phyloP scores from a whole-genome alignment of 805 yeast genomes.

The Clavispora carvajalis region DNA sequence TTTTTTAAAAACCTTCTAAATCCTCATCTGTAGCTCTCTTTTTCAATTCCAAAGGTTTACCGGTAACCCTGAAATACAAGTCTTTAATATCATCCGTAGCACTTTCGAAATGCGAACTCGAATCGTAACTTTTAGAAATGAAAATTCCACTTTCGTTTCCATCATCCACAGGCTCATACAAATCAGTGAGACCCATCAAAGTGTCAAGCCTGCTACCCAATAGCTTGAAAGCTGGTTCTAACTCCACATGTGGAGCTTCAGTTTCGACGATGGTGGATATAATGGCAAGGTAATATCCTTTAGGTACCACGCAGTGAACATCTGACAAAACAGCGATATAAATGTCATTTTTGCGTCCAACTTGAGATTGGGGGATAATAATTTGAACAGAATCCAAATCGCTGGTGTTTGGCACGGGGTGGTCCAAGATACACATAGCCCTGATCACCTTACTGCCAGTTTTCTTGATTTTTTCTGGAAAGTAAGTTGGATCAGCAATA shows the following conservation, averaged over 20 bases:
- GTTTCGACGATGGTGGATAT: conserved; percentile 94
- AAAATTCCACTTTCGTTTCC: conserved; percentile 76
- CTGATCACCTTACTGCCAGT: conserved; percentile 74
- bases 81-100: conserved; percentile 97
- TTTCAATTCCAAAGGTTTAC: conserved; percentile 84
- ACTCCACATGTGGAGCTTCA: conserved; percentile 82
- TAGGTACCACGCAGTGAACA: conserved; percentile 84
- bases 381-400: conserved; percentile 88
- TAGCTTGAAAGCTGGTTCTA: conserved; percentile 89
- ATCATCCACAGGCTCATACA: conserved; percentile 81
- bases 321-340: conserved; percentile 87
- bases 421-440: conserved; percentile 85
- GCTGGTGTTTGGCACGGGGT: conserved; percentile 77
- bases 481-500: conserved; percentile 96
- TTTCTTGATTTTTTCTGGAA: conserved; percentile 74
- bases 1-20: background rate
- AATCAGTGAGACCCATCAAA: conserved; percentile 89
- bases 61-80: conserved; percentile 84
- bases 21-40: conserved; percentile 57
- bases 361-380: conserved; percentile 94
- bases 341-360: conserved; percentile 87
- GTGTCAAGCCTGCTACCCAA: conserved; percentile 78
- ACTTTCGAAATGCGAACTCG: conserved; percentile 91
- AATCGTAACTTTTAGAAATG: conserved; percentile 86
- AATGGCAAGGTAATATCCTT: conserved; percentile 87